Base-by-base conservation (phyloP, 2,329 filamentous ascomycete species). In the Cucurbitaria berberidis region DNA sequence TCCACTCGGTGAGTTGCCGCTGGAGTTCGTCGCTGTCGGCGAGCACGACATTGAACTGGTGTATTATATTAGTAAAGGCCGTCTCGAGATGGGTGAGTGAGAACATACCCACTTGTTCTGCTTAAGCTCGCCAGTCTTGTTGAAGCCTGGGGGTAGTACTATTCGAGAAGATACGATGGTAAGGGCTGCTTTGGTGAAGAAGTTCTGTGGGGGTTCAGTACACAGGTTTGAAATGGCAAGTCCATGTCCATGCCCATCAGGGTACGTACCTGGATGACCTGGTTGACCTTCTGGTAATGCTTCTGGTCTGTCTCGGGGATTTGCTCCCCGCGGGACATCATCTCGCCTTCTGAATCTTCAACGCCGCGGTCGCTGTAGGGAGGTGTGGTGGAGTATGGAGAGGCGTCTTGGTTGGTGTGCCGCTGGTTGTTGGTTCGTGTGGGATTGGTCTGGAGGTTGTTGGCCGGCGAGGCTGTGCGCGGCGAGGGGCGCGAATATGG, bases 31-130 rank as follows among this genome's bases (percentile, higher is more conserved):
- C 91, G 59, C 93, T 93, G 66, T 99, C 95, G 66, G 96, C 90
- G 39, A 96, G 88, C 63, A 96, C 89, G 64, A 97, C 87, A 80
- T 96, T 96, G 77, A 97, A 99, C 95, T 98, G 68, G 0, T 7
- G 7, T 3, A 15, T 0, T 7, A 6, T 3, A 15, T 67, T 38
- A 71, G 63, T 35, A 5, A 16, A 19, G 46, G 26, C 38, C 21
- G 8, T 7, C n/a, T 19, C 13, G 19, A 7, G 35, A 9, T 16
- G 16, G 36, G 3, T 19, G 36, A 27, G 38, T 11, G n/a, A 13
- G 18, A 16, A 80, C 88, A 57, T 83, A 93, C 91, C 91, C 91
- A 96, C 86, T 90, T 91, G 72, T 95, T 96, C 45, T 89, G 82
- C 74, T 88, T 89, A 58, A 85, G 84, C 59, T 84, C 81, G 18